phyloP scores from a whole-genome alignment of 1,284 basidiomycete species.

The Ustilago xerochloae region DNA sequence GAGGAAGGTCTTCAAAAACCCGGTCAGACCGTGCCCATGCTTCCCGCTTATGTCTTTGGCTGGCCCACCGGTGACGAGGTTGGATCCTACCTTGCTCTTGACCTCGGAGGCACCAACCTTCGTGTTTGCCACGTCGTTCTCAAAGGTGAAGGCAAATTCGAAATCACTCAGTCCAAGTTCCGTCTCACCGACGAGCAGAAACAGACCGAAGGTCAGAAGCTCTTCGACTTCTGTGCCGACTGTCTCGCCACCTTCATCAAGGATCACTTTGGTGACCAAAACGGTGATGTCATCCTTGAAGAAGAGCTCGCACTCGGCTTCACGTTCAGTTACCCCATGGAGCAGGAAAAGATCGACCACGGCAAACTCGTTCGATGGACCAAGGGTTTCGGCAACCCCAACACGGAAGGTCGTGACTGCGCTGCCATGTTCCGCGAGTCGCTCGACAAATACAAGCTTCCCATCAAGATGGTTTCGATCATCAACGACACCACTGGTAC shows the following conservation, averaged over 20 bases:
- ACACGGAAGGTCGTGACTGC: constrained; percentile 92
- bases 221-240: constrained; percentile 98
- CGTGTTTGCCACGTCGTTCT: constrained; percentile 96
- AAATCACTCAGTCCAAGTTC: constrained; percentile 97
- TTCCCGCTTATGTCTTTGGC: constrained; percentile 95
- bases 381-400: constrained; percentile 92
- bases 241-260: constrained; percentile 89
- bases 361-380: constrained; percentile 97
- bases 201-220: constrained; percentile 90
- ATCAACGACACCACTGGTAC: constrained; percentile 95
- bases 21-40: constrained; percentile 90
- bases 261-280: constrained; percentile 75
- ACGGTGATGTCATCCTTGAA: constrained; percentile 75
- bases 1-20: constrained; percentile 85
- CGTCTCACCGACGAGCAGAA: constrained; percentile 97
- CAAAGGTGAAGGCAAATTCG: constrained; percentile 91
- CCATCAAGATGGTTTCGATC: constrained; percentile 65
- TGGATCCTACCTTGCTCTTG: constrained; percentile 91
- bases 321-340: constrained; percentile 75
- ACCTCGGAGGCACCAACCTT: constrained; percentile 93
- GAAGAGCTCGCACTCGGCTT: constrained; percentile 87
- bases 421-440: constrained; percentile 89
- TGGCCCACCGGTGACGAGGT: constrained; percentile 91
- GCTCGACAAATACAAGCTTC: constrained; percentile 74
- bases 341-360: constrained; percentile 90